Evolutionary conservation across 2,329 filamentous ascomycete genomes (phyloP).

Genomic region (Talaromyces sp.): DNA sequence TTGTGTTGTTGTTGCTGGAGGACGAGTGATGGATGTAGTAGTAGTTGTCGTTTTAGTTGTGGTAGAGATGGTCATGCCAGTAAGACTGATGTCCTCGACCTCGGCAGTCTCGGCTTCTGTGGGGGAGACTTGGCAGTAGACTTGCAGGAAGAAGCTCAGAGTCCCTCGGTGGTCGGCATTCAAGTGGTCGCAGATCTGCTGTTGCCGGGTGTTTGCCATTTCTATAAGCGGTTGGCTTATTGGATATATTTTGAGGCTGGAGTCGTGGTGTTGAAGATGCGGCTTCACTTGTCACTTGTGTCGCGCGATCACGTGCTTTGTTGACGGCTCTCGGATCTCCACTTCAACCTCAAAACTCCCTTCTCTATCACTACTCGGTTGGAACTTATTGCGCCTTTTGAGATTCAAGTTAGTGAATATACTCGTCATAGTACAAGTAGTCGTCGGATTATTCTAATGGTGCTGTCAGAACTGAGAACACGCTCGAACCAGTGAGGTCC

Average conservation of each 20-base stretch:
- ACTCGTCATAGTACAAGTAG: no score
- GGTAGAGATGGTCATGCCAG: constrained; percentile 55
- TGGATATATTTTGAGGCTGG: neutral
- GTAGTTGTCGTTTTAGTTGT: no score
- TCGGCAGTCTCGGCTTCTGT: constrained; percentile 51
- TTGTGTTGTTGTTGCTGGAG: constrained; percentile 31
- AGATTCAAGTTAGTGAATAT: no score
- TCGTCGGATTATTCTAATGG: no score
- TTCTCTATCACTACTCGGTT: no score
- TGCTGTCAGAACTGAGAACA: no score
- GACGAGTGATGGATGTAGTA: constrained; percentile 16
- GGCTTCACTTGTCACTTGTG: no score
- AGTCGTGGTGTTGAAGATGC: neutral
- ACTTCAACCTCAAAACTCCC: no score
- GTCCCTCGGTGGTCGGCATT: constrained; percentile 74
- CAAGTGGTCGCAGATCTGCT: constrained; percentile 74
- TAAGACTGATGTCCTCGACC: constrained; percentile 61
- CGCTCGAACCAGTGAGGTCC: no score
- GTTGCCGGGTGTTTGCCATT: constrained; percentile 33
- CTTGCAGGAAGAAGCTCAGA: constrained; percentile 69
- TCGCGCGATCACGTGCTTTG: neutral
- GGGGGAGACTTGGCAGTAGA: constrained; percentile 57
- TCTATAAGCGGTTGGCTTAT: neutral
- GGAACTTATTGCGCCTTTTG: no score
- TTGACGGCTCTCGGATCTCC: neutral